Conservation (phyloP, 2,329 filamentous ascomycete genomes). For the Penicillium sp. region DNA sequence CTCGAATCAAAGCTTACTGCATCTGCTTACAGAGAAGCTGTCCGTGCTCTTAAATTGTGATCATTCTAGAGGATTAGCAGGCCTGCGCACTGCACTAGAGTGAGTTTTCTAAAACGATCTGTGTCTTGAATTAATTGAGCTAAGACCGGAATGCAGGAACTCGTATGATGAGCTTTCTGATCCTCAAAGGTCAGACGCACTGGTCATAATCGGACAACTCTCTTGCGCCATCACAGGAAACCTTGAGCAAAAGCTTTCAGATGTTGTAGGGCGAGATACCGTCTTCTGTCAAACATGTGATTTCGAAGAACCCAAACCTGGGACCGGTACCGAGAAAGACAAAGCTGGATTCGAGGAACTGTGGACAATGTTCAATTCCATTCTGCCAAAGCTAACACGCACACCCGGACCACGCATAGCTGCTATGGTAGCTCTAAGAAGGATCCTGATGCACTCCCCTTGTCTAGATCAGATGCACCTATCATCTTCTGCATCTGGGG, state of each 20-base stretch:
- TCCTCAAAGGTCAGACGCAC: constrained; percentile 51
- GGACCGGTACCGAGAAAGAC: constrained; percentile 9
- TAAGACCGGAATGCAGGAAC: constrained; percentile 25
- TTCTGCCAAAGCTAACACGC: constrained; percentile 42
- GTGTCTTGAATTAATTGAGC: background rate
- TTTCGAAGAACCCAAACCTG: constrained; percentile 22
- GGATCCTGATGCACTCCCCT: constrained; percentile 66
- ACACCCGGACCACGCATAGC: constrained; percentile 65
- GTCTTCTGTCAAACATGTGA: constrained; percentile 43
- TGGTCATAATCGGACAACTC: constrained; percentile 58
- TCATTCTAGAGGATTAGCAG: constrained; percentile 35
- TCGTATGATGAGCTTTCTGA: constrained; percentile 52
- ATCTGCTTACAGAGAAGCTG: constrained; percentile 36
- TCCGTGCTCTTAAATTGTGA: constrained; percentile 36
- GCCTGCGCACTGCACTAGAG: constrained; percentile 48
- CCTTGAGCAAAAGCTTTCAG: constrained; percentile 36
- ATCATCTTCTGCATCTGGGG: constrained; percentile 65
- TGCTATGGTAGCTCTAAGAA: constrained; percentile 69
- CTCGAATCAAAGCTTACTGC: constrained; percentile 27
- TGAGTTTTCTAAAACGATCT: constrained; percentile 37
- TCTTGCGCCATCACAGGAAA: constrained; percentile 57
- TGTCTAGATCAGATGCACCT: constrained; percentile 64
- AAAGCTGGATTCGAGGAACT: constrained; percentile 31
- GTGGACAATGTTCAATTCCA: constrained; percentile 45
- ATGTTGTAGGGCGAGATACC: constrained; percentile 20